Conservation (phyloP, 2,329 filamentous ascomycete genomes). For the Bipolaris zeicola region DNA sequence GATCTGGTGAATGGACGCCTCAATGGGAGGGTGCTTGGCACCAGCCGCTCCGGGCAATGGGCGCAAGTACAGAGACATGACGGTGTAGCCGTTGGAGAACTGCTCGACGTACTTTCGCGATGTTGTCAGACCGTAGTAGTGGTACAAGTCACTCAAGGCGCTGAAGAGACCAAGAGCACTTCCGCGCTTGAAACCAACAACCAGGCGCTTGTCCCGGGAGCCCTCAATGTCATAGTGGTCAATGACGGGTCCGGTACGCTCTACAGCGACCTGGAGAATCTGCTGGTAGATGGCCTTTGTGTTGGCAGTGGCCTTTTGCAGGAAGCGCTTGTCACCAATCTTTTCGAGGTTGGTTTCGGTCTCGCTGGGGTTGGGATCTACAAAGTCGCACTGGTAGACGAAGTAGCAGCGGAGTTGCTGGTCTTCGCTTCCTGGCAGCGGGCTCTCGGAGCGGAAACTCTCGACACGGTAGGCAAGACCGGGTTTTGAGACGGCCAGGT, state of each 20-base stretch:
- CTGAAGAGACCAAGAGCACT: conserved; percentile 94
- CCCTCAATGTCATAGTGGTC: conserved; percentile 96
- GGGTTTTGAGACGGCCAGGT: conserved; percentile 77
- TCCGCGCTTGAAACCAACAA: conserved; percentile 91
- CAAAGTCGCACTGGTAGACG: conserved; percentile 95
- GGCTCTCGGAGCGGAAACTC: conserved; percentile 90
- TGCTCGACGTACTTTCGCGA: conserved; percentile 97
- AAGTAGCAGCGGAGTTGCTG: conserved; percentile 96
- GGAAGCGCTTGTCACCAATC: conserved; percentile 90
- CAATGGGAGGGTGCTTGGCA: conserved; percentile 74
- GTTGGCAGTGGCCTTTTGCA: conserved; percentile 94
- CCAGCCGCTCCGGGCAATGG: conserved; percentile 60
- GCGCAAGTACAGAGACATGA: conserved; percentile 93
- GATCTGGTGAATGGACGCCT: conserved; percentile 96
- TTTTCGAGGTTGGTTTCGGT: conserved; percentile 88
- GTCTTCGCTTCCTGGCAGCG: conserved; percentile 74
- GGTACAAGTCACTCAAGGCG: conserved; percentile 92
- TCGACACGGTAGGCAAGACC: conserved; percentile 87
- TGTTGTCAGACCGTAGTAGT: conserved; percentile 97
- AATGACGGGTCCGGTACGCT: conserved; percentile 89
- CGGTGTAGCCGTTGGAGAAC: conserved; percentile 96
- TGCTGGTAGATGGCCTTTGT: conserved; percentile 96
- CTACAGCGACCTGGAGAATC: conserved; percentile 84
- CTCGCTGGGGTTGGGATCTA: conserved; percentile 71
- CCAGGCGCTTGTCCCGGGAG: conserved; percentile 88